These are phyloP conservation scores for Solanum gracilifrons DNA, from an alignment of 257 asterid species.

Conservation along the genomic window DNA sequence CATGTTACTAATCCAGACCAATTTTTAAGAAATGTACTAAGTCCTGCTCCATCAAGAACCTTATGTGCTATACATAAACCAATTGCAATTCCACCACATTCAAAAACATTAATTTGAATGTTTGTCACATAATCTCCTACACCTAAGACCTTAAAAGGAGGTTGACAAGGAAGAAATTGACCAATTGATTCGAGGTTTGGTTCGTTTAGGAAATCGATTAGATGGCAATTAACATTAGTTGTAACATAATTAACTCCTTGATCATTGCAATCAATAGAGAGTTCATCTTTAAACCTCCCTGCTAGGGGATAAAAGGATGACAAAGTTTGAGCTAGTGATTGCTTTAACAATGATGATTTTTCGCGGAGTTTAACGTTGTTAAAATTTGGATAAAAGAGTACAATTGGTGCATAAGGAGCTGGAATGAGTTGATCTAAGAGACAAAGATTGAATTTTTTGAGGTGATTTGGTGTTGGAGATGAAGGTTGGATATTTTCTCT, in stretches of 20 bases:
- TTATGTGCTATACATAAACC: slow-evolving; percentile 58
- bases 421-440: slow-evolving; percentile 64
- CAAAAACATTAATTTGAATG: slow-evolving; percentile 41
- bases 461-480: slow-evolving; percentile 57
- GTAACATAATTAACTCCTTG: slow-evolving; percentile 46
- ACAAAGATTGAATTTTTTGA: slow-evolving; percentile 35
- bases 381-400: slow-evolving; percentile 40
- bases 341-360: slow-evolving; percentile 29
- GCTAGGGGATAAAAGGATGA: slow-evolving; percentile 57
- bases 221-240: slow-evolving; percentile 14
- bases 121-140: slow-evolving; percentile 33
- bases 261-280: slow-evolving; percentile 54
- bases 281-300: slow-evolving; percentile 43
- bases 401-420: slow-evolving; percentile 62
- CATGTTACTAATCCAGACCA: slow-evolving; percentile 33
- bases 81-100: slow-evolving; percentile 72
- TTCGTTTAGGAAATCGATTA: slow-evolving; percentile 27
- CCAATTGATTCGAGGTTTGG: slow-evolving; percentile 33
- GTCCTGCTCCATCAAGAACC: slow-evolving; percentile 56
- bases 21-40: slow-evolving; percentile 34
- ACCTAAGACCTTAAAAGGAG: slow-evolving; percentile 9
- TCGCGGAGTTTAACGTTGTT: slow-evolving; percentile 5
- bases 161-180: slow-evolving; percentile 41
- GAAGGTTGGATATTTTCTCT: slow-evolving; percentile 43
- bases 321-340: slow-evolving; percentile 39